Percentiles rank a stretch among this genome's conserved stretches.
phyloP scores from a whole-genome alignment of 2,329 filamentous ascomycete species.

The Aspergillaceae sp. region DNA sequence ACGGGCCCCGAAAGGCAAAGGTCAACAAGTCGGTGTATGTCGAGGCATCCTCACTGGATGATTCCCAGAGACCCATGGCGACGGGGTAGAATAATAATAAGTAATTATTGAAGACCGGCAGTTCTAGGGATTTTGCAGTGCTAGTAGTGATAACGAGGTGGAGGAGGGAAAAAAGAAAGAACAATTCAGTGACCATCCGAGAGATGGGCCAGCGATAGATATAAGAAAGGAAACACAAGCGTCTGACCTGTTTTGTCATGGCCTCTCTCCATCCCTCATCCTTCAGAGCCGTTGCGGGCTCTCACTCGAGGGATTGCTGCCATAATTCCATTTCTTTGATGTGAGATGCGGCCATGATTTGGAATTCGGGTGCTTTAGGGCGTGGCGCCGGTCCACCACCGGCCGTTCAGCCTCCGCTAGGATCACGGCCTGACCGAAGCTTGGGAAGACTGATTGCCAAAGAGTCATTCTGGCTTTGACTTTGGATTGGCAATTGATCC shows the following conservation, averaged over 20 bases:
- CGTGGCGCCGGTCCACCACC: conserved; percentile 12
- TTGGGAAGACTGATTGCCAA: background rate
- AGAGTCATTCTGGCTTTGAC: too few species aligned
- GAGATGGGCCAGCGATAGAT: background rate
- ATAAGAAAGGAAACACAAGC: background rate
- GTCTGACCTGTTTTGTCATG: background rate
- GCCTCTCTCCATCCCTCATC: background rate
- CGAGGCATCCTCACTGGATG: conserved; percentile 10
- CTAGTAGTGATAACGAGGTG: too few species aligned
- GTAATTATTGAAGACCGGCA: background rate
- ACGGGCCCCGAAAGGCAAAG: conserved; percentile 31
- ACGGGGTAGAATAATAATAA: conserved; percentile 2
- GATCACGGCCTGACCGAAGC: conserved; percentile 5
- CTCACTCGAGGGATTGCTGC: too few species aligned
- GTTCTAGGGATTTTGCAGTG: background rate
- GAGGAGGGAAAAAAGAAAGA: background rate
- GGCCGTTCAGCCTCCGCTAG: conserved; percentile 5
- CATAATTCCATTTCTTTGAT: conserved; percentile 4
- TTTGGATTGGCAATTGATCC: too few species aligned
- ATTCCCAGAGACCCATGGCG: conserved; percentile 19
- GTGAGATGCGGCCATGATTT: conserved; percentile 11
- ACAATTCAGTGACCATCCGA: background rate
- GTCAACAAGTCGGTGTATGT: conserved; percentile 34
- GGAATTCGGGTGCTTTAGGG: conserved; percentile 12
- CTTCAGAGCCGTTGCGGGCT: too few species aligned